Evolutionary conservation across 2,329 filamentous ascomycete genomes (phyloP), one percentile per base, ranked within the genome.

Genomic region (Colletotrichum destructivum): DNA sequence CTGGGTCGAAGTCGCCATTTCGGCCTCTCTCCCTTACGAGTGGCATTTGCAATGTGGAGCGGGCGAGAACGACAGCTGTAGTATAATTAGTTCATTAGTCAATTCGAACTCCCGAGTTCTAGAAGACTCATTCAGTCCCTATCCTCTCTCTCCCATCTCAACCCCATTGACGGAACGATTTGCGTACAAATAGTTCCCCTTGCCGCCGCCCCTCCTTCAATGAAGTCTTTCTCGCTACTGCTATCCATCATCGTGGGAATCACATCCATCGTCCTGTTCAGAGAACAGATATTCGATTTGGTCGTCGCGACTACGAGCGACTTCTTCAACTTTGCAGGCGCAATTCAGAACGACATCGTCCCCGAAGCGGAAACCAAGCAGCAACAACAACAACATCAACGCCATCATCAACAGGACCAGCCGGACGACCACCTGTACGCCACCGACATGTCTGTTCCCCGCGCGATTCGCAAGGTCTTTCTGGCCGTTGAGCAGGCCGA

Each of bases 401-500:
- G 31, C 8, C 31, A 35, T 35, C 31, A 38, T 11, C 35, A 38
- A 38, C 35, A 61, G 12, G 12, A 65, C 38, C 56, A 54, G 52
- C 35, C 65, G 55, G 55, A 74, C 60, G 44, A 73, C 15, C 73
- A 76, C 51, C 79, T 82, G 63, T 75, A 78, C 76, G 78, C 79
- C 26, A 80, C 84, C 74, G 85, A 89, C 69, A 93, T 93, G 88
- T 89, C 92, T 54, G 82, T 90, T 73, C 88, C 93, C 38, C 91
- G 96, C 79, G 88, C 91, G 61, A 96, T 98, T 80, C 90, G 90
- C 75, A 93, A 95, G 83, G 90, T 93, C 75, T 95, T 98, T 82
- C 88, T 94, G 55, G 96, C 96, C 72, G 83, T 92, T 71, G 94
- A 98, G 82, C 94, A 97, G 82, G 86, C 93, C 38, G 96, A 98